Percentiles rank a stretch among this genome's conserved stretches.
phyloP scores from a whole-genome alignment of 176 grass and related monocot genomes.

The Areca catechu region DNA sequence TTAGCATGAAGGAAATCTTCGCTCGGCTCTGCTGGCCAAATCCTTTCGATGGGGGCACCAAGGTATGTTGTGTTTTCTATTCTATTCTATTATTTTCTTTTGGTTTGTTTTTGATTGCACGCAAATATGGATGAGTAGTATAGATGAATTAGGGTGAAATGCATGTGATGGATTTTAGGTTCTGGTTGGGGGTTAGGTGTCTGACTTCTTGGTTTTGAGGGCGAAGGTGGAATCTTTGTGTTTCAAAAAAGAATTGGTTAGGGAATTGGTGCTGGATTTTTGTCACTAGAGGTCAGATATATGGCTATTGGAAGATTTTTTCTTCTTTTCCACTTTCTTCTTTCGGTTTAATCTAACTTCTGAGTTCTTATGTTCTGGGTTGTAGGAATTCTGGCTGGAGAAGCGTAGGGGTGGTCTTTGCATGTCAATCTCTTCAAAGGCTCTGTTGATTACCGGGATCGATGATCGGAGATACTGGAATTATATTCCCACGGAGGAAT shows the following conservation, averaged over 20 bases:
- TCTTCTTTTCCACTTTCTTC: slow-evolving; percentile 18
- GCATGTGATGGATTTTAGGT: not conserved
- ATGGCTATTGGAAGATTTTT: not conserved
- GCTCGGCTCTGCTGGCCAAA: slow-evolving; percentile 55
- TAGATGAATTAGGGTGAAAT: not conserved
- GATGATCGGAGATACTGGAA: slow-evolving; percentile 85
- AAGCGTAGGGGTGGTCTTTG: slow-evolving; percentile 66
- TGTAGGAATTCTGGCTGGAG: slow-evolving; percentile 85
- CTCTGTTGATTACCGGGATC: slow-evolving; percentile 70
- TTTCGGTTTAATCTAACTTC: not conserved
- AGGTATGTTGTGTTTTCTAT: slow-evolving; percentile 17
- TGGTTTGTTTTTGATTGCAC: not conserved
- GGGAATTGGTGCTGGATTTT: no score
- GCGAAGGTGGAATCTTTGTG: no score
- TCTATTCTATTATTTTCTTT: no score
- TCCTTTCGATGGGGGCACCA: slow-evolving; percentile 43
- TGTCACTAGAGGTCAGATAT: no score
- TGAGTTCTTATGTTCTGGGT: not conserved
- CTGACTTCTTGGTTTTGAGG: not conserved
- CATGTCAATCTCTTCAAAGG: slow-evolving; percentile 72
- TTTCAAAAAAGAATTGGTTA: no score
- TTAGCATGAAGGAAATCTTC: slow-evolving; percentile 76
- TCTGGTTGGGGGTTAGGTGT: not conserved
- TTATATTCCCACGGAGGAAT: slow-evolving; percentile 71
- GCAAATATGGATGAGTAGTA: not conserved